phyloP scores from a whole-genome alignment of 164 flowering plant species.

The Vitis cinerea region DNA sequence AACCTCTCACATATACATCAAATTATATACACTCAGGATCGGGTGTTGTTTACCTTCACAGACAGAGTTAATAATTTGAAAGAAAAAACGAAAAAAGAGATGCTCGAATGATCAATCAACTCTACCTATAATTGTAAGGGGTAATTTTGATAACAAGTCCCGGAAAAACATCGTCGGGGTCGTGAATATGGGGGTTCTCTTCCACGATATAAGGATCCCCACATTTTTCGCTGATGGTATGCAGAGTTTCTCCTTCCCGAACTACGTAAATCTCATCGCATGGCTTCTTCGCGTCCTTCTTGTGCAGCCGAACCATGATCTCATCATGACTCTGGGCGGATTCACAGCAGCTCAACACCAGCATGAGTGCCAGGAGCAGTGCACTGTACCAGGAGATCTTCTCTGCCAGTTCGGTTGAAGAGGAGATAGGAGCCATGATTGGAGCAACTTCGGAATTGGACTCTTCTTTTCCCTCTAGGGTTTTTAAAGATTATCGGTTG shows the following conservation, averaged over 20 bases:
- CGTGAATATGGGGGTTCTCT: constrained; percentile 46
- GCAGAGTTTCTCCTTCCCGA: constrained; percentile 45
- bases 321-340: constrained; percentile 14
- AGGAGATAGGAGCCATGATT: constrained; percentile 1
- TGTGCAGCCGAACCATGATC: not conserved
- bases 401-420: constrained; percentile 26
- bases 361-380: constrained; percentile 28
- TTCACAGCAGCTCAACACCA: constrained; percentile 35
- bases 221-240: constrained; percentile 45
- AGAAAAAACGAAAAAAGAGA: no score
- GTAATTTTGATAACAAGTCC: constrained; percentile 45
- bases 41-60: no score
- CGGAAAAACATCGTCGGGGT: constrained; percentile 42
- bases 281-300: not conserved
- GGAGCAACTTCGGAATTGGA: not conserved
- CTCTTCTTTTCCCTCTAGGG: no score
- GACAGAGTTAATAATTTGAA: no score
- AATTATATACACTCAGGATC: no score
- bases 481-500: not conserved
- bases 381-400: constrained; percentile 28
- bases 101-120: no score
- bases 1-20: no score
- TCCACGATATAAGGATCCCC: constrained; percentile 51
- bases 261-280: constrained; percentile 53
- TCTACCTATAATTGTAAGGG: constrained; percentile 20